Conservation (phyloP, 305 asterid genomes). For the Solanum chacoense region DNA sequence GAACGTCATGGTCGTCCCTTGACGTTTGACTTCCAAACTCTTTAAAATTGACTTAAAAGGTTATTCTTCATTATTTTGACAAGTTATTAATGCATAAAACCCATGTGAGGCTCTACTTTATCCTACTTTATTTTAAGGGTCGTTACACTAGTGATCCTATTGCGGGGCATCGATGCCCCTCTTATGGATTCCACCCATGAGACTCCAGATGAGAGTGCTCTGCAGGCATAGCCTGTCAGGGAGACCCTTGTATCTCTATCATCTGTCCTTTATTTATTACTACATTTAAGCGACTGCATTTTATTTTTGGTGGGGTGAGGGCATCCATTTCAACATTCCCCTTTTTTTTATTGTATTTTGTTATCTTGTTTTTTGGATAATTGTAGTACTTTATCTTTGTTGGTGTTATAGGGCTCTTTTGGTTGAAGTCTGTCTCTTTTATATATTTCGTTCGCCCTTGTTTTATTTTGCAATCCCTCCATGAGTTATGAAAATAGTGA, state of each 20-base stretch:
- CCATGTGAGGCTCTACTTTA: too few relatives aligned
- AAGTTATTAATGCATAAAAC: too few relatives aligned
- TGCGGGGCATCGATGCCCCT: not conserved
- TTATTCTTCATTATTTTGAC: too few relatives aligned
- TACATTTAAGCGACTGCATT: not conserved
- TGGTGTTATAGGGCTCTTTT: not conserved
- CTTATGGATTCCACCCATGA: not conserved
- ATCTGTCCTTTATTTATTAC: not conserved
- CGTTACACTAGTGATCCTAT: not conserved
- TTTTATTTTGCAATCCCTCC: not conserved
- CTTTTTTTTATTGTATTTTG: not conserved
- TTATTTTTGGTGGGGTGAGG: not conserved
- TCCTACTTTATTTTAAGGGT: too few relatives aligned
- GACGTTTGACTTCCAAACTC: too few relatives aligned
- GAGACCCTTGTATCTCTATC: not conserved
- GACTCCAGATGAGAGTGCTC: not conserved
- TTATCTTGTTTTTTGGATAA: not conserved
- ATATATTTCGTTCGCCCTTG: too few relatives aligned
- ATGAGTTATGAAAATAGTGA: not conserved
- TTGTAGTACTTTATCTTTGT: not conserved
- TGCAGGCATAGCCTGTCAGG: not conserved
- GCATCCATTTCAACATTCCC: not conserved
- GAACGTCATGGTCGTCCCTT: too few relatives aligned
- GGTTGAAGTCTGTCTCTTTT: not conserved
- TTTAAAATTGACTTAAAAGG: too few relatives aligned